Conservation (phyloP, 805 yeast genomes). For the Kodamaea nitidulidarum region DNA sequence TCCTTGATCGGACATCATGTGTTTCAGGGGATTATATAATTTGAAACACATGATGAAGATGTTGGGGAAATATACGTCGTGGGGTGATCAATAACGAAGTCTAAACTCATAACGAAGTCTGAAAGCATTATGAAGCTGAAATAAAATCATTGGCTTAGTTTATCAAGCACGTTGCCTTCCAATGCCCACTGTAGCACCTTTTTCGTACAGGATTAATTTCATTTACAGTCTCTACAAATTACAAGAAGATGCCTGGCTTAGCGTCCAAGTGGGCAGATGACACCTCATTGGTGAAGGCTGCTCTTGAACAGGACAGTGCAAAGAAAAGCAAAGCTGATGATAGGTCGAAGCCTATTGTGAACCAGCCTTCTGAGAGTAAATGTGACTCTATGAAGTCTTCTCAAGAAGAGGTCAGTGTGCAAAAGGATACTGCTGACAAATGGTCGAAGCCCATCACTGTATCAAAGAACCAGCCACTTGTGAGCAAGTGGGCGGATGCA, state of each 20-base stretch:
- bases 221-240: background rate
- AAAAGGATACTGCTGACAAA: too few species aligned
- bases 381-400: too few species aligned
- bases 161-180: too few species aligned
- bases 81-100: too few species aligned
- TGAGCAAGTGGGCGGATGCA: constrained; percentile 34
- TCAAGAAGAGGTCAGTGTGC: too few species aligned
- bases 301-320: constrained; percentile 20
- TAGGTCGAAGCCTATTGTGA: too few species aligned
- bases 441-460: constrained; percentile 1
- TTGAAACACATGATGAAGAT: too few species aligned
- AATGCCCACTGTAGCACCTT: background rate
- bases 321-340: background rate
- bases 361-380: too few species aligned
- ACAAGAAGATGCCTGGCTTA: constrained; percentile 17
- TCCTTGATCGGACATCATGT: background rate
- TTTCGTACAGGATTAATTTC: background rate
- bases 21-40: background rate
- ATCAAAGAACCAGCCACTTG: constrained; percentile 12
- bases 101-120: too few species aligned
- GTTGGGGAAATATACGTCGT: too few species aligned
- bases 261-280: constrained; percentile 37
- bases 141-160: too few species aligned
- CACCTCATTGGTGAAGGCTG: constrained; percentile 22
- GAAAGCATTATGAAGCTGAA: too few species aligned